Evolutionary conservation across 345 rosid genomes (phyloP).

Genomic region (Ricinus communis): DNA sequence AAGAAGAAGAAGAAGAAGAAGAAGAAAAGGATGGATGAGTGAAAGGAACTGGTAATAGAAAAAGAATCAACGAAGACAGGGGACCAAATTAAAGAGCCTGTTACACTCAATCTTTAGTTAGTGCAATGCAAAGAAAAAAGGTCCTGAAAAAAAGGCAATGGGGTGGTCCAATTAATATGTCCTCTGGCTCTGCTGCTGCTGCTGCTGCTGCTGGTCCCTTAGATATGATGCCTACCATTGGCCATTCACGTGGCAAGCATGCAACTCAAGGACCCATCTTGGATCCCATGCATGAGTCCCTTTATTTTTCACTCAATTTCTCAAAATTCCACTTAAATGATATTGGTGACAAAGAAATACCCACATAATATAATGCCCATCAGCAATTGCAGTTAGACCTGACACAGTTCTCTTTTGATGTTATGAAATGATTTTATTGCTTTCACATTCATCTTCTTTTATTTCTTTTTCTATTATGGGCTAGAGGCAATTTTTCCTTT

Average conservation of each 20-base stretch:
- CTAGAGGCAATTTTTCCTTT: too few relatives aligned
- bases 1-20: too few relatives aligned
- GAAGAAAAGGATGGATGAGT: too few relatives aligned
- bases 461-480: too few relatives aligned
- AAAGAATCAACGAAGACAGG: background rate
- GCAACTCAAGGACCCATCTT: slow-evolving; percentile 7
- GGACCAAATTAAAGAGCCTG: background rate
- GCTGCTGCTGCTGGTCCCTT: background rate
- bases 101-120: background rate
- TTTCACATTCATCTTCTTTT: too few relatives aligned
- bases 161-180: background rate
- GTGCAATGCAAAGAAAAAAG: background rate
- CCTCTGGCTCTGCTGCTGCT: background rate
- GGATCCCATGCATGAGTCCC: background rate
- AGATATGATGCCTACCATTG: background rate
- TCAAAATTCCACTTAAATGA: too few relatives aligned
- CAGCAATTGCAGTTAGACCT: too few relatives aligned
- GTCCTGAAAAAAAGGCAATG: background rate
- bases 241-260: slow-evolving; percentile 1
- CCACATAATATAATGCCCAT: too few relatives aligned
- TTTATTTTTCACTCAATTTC: background rate
- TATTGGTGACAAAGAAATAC: too few relatives aligned
- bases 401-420: too few relatives aligned
- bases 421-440: too few relatives aligned
- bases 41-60: background rate